Base-by-base conservation (phyloP, 129 eudicot genomes). In the Flaveria robusta region DNA sequence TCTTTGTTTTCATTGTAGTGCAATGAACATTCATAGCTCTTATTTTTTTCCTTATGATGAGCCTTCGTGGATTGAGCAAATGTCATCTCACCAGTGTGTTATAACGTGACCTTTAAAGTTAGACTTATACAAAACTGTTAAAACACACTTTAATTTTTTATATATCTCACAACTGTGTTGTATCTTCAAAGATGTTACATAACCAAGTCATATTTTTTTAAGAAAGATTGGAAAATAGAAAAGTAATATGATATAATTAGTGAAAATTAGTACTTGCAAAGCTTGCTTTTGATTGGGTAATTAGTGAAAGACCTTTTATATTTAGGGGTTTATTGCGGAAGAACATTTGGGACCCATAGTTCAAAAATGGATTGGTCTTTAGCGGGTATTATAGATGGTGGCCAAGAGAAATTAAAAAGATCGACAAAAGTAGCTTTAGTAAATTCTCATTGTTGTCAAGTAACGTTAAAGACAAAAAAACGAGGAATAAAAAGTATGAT, bases 271-370 rank as follows among this genome's bases (percentile, higher is more conserved):
- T 14, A 62, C 42, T 27, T 62, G 37, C 66, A 59, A 59, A 62
- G 68, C 43, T 62, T 62, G 68, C 10, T 62, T 56, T 62, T 62
- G 68, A 62, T 62, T 62, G 42, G 68, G 42, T 7, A 62, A 62
- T 27, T 27, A 27, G 1, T 62, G 68, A 41, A 79, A 52, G 10
- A 41, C 68, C 74, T 74, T 45, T 78, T 59, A 41, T 58, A 62
- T 45, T 70, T 29, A 7, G 72, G 39, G 75, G 68, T 69, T 77
- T 59, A 20, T 26, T 68, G 69, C 26, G 55, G 26, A 58, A 70
- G 39, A 77, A 80, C 74, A 72, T 65, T 52, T 65, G 83, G 83
- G 79, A 54, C 83, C 83, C 74, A 5, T 66, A 54, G 45, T 50
- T n/a, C 19, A 19, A 64, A 64, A 65, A 27, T 72, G 46, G 74